phyloP scores from a whole-genome alignment of 768 basidiomycete genomes.

The Porphyrellus cyaneotinctus region DNA sequence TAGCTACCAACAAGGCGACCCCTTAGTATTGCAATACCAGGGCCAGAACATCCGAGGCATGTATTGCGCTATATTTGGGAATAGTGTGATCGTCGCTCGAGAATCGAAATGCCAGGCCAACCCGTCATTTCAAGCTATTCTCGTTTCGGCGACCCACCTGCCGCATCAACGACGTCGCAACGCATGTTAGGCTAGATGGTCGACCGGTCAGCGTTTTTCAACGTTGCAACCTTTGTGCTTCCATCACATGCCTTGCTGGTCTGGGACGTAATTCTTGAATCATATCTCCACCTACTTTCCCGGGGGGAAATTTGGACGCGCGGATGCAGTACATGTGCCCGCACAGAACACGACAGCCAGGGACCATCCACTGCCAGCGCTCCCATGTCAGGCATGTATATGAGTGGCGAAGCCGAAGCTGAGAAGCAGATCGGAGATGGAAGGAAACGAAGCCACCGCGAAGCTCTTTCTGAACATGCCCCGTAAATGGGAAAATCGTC shows the following conservation, averaged over 20 bases:
- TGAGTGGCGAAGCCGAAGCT: slow-evolving; percentile 15
- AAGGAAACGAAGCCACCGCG: slow-evolving; percentile 11
- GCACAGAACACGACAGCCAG: background rate
- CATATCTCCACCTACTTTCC: background rate
- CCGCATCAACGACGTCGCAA: slow-evolving; percentile 9
- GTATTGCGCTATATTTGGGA: background rate
- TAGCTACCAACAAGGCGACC: background rate
- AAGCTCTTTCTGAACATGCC: slow-evolving; percentile 10
- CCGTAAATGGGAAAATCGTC: slow-evolving; percentile 15
- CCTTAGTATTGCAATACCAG: background rate
- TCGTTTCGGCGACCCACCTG: slow-evolving; percentile 2
- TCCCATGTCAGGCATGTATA: slow-evolving; percentile 13
- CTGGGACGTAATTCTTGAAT: slow-evolving; percentile 10
- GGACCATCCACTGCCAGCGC: slow-evolving; percentile 7
- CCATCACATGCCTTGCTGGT: slow-evolving; percentile 7
- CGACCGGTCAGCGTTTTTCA: background rate
- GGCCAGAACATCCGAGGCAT: background rate
- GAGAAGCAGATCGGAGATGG: slow-evolving; percentile 26
- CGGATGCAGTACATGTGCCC: background rate
- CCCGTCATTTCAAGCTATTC: background rate
- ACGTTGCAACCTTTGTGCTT: slow-evolving; percentile 6
- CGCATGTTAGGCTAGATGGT: slow-evolving; percentile 7
- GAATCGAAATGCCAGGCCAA: slow-evolving; percentile 12
- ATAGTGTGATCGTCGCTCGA: slow-evolving; percentile 15
- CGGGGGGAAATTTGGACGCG: background rate